These are phyloP conservation scores for Oldenlandia corymbosa DNA, from an alignment of 257 asterid species.

Conservation along the genomic window DNA sequence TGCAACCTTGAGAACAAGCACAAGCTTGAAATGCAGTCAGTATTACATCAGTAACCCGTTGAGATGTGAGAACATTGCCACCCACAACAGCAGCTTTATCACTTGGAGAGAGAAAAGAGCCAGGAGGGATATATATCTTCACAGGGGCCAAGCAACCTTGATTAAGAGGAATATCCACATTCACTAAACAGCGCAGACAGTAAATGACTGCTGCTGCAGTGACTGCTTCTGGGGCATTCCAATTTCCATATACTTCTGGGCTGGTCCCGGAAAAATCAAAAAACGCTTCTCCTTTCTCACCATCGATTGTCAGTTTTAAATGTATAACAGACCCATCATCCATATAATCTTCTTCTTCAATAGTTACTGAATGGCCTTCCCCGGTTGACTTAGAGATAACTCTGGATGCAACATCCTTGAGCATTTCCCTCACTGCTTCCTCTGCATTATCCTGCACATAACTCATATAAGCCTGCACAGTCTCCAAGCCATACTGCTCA, in stretches of 20 bases:
- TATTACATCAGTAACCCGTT: constrained; percentile 81
- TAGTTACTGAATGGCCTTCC: constrained; percentile 38
- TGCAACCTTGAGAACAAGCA: constrained; percentile 97
- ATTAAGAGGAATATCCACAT: constrained; percentile 88
- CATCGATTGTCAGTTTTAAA: constrained; percentile 69
- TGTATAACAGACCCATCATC: constrained; percentile 83
- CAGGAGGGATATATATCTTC: constrained; percentile 65
- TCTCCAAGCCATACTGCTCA: constrained; percentile 77
- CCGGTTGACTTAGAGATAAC: constrained; percentile 33
- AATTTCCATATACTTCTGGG: constrained; percentile 92
- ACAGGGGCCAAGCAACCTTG: constrained; percentile 97
- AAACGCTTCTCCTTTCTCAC: constrained; percentile 68
- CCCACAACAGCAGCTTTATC: constrained; percentile 94
- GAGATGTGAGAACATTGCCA: constrained; percentile 92
- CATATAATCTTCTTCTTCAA: constrained; percentile 93
- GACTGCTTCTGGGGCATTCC: constrained; percentile 99
- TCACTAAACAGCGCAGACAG: constrained; percentile 79
- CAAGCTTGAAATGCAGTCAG: constrained; percentile 91
- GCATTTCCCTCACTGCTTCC: constrained; percentile 92
- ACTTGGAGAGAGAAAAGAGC: constrained; percentile 87
- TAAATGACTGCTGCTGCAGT: constrained; percentile 94
- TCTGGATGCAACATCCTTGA: constrained; percentile 64
- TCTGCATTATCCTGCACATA: constrained; percentile 91
- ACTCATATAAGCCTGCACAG: constrained; percentile 87
- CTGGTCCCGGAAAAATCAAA: constrained; percentile 92